Conservation (phyloP, 2,329 filamentous ascomycete genomes). For the Paracoccidioides lutzii region DNA sequence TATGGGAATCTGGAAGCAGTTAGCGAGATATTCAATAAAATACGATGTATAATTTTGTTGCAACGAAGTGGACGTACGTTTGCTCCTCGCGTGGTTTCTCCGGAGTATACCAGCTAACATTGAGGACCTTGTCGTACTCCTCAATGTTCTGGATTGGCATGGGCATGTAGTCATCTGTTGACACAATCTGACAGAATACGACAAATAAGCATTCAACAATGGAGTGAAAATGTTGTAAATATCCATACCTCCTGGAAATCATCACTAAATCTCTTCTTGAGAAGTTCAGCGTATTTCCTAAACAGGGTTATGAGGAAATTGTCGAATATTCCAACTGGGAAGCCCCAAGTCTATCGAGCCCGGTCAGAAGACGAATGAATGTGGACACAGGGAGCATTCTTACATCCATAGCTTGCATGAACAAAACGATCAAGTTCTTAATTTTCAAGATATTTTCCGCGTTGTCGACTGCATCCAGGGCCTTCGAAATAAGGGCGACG, state of each 20-base stretch:
- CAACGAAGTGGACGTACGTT: conserved; percentile 44
- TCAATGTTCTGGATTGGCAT: conserved; percentile 88
- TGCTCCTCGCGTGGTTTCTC: conserved; percentile 65
- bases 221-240: too few species aligned
- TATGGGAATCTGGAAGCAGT: conserved; percentile 59
- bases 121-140: conserved; percentile 91
- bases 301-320: conserved; percentile 79
- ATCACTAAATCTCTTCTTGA: conserved; percentile 84
- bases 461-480: conserved; percentile 66
- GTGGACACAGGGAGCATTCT: conserved; percentile 15
- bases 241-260: conserved; percentile 72
- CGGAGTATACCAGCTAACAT: conserved; percentile 89
- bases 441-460: conserved; percentile 87
- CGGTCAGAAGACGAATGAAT: too few species aligned
- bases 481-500: conserved; percentile 67
- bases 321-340: conserved; percentile 69
- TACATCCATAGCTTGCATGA: conserved; percentile 97
- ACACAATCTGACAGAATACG: conserved; percentile 54
- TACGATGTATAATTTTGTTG: too few species aligned
- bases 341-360: conserved; percentile 81
- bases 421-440: conserved; percentile 82
- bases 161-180: conserved; percentile 99
- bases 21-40: conserved; percentile 14
- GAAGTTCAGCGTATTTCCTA: conserved; percentile 80
- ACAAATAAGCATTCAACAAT: too few species aligned